These are phyloP conservation scores for Debaryomyces subglobosus DNA, from an alignment of 1,139 yeast genomes.

Conservation along the genomic window DNA sequence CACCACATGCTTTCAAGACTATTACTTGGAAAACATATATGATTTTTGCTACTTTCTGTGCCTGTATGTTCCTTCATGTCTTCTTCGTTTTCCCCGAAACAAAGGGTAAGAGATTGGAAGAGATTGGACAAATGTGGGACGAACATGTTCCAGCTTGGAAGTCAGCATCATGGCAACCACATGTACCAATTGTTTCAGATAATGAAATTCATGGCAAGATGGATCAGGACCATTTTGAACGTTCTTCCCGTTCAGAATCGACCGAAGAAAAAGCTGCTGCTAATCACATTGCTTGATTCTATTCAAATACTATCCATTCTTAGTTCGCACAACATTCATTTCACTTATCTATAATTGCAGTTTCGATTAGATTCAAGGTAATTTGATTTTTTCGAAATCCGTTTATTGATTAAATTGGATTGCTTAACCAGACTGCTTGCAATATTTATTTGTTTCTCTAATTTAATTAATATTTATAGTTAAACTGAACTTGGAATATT, in stretches of 20 bases:
- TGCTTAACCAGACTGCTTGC: not conserved
- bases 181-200: conserved; percentile 45
- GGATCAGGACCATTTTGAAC: not conserved
- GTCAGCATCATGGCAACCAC: conserved; percentile 44
- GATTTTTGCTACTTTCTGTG: conserved; percentile 52
- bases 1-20: conserved; percentile 47
- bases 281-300: not conserved
- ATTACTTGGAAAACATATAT: conserved; percentile 54
- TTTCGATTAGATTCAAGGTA: not conserved
- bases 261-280: not conserved
- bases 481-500: not conserved
- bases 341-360: not conserved
- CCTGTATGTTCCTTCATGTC: conserved; percentile 59
- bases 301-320: not conserved
- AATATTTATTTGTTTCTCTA: not conserved
- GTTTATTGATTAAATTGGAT: not conserved
- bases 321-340: too few species aligned
- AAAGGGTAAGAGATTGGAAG: conserved; percentile 64
- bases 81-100: conserved; percentile 71
- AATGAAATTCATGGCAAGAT: conserved; percentile 24
- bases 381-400: not conserved
- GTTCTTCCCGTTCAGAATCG: not conserved
- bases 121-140: conserved; percentile 62
- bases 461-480: not conserved
- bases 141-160: conserved; percentile 64